Evolutionary conservation across 2,329 filamentous ascomycete genomes (phyloP), one percentile per base, ranked within the genome.

Genomic region (Rutstroemia sp.): DNA sequence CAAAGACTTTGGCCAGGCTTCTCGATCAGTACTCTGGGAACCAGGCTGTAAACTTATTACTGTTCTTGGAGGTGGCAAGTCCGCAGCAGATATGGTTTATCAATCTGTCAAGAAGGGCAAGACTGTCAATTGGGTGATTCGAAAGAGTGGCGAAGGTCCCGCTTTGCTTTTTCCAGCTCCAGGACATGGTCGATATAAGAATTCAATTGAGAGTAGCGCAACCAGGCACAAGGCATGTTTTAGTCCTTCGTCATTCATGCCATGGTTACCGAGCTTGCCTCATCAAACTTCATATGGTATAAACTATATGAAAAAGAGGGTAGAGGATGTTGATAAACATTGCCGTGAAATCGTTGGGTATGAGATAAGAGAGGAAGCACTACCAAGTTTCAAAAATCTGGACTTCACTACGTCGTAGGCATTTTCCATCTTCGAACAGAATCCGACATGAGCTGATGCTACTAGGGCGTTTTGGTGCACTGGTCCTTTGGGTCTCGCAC

Each of bases 391-490:
- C 2, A 4, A n/a, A 14, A 4, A 25, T 2, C 42, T 54, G 23
- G 21, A 54, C 17, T 54, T 54, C 27, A 54, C 21, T 23, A 27
- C 40, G 17, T 54, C 51, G 51, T 54, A n/a, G 39, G 51, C 46
- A 17, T 40, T 16, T 17, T 5, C 7, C 16, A n/a, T 23, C 21
- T 23, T 23, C 21, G 21, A 23, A 23, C 21, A 23, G 21, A 23
- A 23, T 23, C 21, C 21, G 21, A 23, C 21, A 23, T 2, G 21
- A 23, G 36, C 42, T 54, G 30, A 48, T 39, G 38, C 7, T 4
- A 17, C n/a, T 17, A 54, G 51, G 36, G 42, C 51, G 14, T 66
- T 67, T 39, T 67, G 64, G 65, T 62, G 63, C 49, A 67, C 65
- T 49, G 58, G 61, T 25, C 64, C 65, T 4, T 63, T 62, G 17